phyloP scores from a whole-genome alignment of 2,329 filamentous ascomycete species.

The Daldinia sp. region DNA sequence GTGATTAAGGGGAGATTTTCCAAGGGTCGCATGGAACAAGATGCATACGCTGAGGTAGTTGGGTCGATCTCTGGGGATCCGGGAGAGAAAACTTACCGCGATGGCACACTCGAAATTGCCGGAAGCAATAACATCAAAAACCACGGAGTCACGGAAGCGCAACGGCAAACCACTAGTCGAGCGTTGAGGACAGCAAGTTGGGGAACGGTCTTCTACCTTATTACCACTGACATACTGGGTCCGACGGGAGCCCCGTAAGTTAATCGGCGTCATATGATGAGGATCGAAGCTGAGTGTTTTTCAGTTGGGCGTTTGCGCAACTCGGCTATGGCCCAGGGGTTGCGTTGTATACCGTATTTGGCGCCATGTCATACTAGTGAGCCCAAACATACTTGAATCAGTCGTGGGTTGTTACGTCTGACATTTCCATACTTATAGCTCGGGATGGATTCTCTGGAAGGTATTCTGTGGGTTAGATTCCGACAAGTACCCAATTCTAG shows the following conservation, averaged over 20 bases:
- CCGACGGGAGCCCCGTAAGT: slow-evolving; percentile 51
- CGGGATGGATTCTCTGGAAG: slow-evolving; percentile 57
- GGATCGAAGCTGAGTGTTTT: slow-evolving; percentile 29
- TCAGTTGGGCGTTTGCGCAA: slow-evolving; percentile 34
- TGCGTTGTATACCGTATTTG: slow-evolving; percentile 56
- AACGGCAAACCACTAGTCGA: slow-evolving; percentile 57
- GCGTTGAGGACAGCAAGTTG: slow-evolving; percentile 56
- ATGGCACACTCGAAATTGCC: neutral
- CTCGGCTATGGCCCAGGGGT: slow-evolving; percentile 56
- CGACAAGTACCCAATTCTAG: slow-evolving; percentile 54
- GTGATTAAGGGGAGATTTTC: slow-evolving; percentile 28
- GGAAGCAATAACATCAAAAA: neutral
- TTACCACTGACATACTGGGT: slow-evolving; percentile 59
- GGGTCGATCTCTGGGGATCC: slow-evolving; percentile 2
- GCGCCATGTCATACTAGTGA: slow-evolving; percentile 50
- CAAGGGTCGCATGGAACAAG: slow-evolving; percentile 1
- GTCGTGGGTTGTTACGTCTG: neutral
- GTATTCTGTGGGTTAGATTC: slow-evolving; percentile 57
- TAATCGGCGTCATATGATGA: neutral
- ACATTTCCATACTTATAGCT: slow-evolving; percentile 38
- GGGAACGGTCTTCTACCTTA: slow-evolving; percentile 58
- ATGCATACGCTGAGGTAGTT: neutral
- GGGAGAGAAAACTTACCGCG: slow-evolving; percentile 14
- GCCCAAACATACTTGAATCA: neutral
- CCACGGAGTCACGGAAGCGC: slow-evolving; percentile 47